Base-by-base conservation (phyloP, 192 early-diverging fungal genomes). In the Phlyctochytrium planicorne region DNA sequence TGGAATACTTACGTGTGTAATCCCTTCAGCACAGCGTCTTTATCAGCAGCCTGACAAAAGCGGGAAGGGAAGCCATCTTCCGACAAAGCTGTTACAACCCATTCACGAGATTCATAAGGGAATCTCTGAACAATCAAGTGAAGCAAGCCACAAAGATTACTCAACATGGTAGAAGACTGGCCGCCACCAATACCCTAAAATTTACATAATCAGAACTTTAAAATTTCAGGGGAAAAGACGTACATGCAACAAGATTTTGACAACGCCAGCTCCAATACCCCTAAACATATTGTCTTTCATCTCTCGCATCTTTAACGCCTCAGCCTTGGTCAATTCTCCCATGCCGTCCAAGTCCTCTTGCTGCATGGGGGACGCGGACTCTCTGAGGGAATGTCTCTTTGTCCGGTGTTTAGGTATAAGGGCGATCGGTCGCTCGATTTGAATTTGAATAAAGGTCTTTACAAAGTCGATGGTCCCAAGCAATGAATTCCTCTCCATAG, bases 1-100 rank as follows among this genome's bases (percentile, higher is more conserved):
- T 17, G 3, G 0, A 3, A 2, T 36, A 36, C 62, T 65, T 71
- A 71, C 69, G 57, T 60, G 52, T 62, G 60, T 63, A 71, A 62
- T 20, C 69, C 69, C 53, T 71, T 71, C 32, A 71, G n/a, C 23
- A 71, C 60, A 2, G 63, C 69, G 29, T 71, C 69, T 40, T 71
- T 71, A 30, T 71, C 69, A 17, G 27, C 23, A n/a, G 34, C 56
- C 14, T 27, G 24, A 37, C 69, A 71, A 65, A 65, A 31, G 20
- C 12, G 4, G 16, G 69, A 53, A 3, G 69, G 69, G 34, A 65
- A 71, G 29, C 69, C 69, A 36, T 71, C 69, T 14, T 37, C 69
- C 53, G 52, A 53, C 34, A 71, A 32, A 6, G 52, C 63, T 6
- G 4, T 47, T 2, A 59, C 34, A 36, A 71, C 53, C 69, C 69